A percentile compares a stretch with the other conserved stretches of the same genome.
Evolutionary conservation across 73 alveolate species (phyloP).

Genomic region (Paramecium tetraurelia): DNA sequence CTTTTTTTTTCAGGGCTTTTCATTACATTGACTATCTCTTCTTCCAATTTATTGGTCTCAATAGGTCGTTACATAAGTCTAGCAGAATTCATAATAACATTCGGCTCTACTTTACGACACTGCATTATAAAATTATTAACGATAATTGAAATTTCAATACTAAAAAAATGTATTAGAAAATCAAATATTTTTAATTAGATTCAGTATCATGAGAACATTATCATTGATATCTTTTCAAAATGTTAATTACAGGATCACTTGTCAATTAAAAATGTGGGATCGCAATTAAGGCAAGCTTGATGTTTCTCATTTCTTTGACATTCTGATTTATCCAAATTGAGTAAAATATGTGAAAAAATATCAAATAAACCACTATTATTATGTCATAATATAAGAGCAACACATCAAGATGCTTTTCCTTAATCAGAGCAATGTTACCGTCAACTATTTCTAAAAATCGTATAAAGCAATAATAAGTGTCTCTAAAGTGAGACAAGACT

Average conservation of each 20-base stretch:
- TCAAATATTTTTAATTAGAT: neutral
- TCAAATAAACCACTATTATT: neutral
- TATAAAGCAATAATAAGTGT: neutral
- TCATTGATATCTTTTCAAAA: neutral
- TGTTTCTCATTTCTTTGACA: neutral
- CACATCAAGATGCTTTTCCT: neutral
- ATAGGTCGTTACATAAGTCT: neutral
- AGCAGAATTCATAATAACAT: conserved; percentile 33
- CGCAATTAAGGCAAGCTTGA: neutral
- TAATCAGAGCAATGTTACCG: neutral
- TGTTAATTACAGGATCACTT: conserved; percentile 10
- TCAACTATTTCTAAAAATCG: neutral
- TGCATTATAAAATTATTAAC: conserved; percentile 27
- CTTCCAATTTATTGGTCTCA: conserved; percentile 16
- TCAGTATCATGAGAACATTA: neutral
- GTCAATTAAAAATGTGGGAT: neutral
- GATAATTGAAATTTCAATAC: neutral
- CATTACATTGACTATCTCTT: conserved; percentile 4
- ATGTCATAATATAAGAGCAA: neutral
- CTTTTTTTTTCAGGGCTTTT: conserved; percentile 18
- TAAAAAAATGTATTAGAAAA: neutral
- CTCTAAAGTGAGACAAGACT: neutral
- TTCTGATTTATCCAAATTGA: neutral
- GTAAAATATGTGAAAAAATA: neutral
- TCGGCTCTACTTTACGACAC: conserved; percentile 14